Evolutionary conservation across 305 asterid genomes (phyloP).

Genomic region (Solanum hybrid): DNA sequence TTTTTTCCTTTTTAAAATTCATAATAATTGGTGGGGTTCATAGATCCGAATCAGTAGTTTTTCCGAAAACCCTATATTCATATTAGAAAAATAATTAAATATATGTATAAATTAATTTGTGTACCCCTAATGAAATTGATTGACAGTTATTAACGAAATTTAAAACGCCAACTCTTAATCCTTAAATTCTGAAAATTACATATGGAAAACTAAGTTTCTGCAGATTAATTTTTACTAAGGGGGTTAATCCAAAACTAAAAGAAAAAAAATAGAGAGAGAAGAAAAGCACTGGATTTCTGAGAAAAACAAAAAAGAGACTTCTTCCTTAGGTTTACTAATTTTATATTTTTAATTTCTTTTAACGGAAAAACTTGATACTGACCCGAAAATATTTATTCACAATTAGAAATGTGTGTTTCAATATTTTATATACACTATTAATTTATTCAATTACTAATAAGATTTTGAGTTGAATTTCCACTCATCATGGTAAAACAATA

Average conservation of each 20-base stretch:
- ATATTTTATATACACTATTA: neutral
- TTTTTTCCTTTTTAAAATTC: neutral
- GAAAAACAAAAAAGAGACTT: neutral
- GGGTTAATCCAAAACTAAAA: neutral
- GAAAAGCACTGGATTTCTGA: neutral
- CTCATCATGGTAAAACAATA: neutral
- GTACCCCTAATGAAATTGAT: accelerated
- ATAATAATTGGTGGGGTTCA: too few relatives aligned
- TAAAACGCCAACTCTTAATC: neutral
- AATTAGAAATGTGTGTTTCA: neutral
- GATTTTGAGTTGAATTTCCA: neutral
- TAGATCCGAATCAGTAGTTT: too few relatives aligned
- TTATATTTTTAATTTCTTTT: neutral
- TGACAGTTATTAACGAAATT: too few relatives aligned
- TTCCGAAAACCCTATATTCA: too few relatives aligned
- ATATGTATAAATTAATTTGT: too few relatives aligned
- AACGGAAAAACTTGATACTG: neutral
- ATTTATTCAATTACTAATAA: neutral
- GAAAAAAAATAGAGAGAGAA: neutral
- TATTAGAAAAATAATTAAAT: too few relatives aligned
- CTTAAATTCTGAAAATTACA: neutral
- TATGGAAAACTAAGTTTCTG: neutral
- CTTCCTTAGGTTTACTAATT: neutral
- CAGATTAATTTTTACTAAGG: neutral
- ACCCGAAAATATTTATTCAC: neutral